phyloP scores from a whole-genome alignment of 306 rosid species.

The Oxytropis ochrocephala region DNA sequence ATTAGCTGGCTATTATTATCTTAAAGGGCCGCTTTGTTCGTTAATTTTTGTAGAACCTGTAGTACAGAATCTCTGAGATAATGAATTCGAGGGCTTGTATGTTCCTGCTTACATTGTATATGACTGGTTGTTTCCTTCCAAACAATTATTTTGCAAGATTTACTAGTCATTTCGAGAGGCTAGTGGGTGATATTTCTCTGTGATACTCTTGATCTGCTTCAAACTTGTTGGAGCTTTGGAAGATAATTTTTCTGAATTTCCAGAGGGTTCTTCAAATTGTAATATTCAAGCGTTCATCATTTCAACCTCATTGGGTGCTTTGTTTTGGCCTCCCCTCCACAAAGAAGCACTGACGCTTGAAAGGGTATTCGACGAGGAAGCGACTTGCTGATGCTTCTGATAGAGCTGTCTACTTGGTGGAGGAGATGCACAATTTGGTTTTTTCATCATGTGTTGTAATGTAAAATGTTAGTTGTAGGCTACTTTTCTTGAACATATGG shows the following conservation, averaged over 20 bases:
- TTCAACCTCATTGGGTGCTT: not conserved
- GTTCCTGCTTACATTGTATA: slow-evolving; percentile 17
- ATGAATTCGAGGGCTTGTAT: slow-evolving; percentile 2
- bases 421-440: slow-evolving; percentile 17
- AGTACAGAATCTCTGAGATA: not conserved
- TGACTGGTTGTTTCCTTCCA: not conserved
- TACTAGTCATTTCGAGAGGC: not conserved
- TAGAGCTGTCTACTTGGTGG: slow-evolving; percentile 30
- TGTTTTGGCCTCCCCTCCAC: not conserved
- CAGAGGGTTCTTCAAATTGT: not conserved
- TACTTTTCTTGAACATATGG: not conserved
- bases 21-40: not conserved
- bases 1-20: not conserved
- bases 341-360: slow-evolving; percentile 26
- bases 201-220: not conserved
- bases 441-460: slow-evolving; percentile 29
- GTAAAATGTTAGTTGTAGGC: not conserved
- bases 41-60: not conserved
- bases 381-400: slow-evolving; percentile 20
- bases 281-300: not conserved
- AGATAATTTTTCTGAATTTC: slow-evolving; percentile 4
- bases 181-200: not conserved
- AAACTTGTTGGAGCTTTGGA: not conserved
- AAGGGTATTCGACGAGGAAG: slow-evolving; percentile 51
- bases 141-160: slow-evolving; percentile 3